These are phyloP conservation scores for Coffea humblotiana DNA, from an alignment of 305 asterid species.

Conservation along the genomic window DNA sequence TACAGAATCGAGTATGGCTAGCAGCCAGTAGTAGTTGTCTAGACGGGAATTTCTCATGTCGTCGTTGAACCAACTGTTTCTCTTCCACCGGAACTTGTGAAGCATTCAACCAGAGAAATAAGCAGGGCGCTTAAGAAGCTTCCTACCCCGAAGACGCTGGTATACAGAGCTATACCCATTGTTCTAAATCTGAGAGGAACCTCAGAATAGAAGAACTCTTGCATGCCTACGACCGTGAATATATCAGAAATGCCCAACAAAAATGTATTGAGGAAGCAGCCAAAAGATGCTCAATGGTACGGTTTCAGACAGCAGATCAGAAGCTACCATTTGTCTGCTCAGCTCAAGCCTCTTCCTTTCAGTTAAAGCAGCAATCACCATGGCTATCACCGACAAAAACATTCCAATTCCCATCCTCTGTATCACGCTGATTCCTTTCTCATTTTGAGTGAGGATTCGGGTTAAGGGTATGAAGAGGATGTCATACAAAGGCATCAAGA, in stretches of 20 bases:
- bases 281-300: slow-evolving; percentile 71
- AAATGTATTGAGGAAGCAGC: slow-evolving; percentile 81
- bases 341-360: slow-evolving; percentile 52
- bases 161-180: slow-evolving; percentile 80
- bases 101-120: slow-evolving; percentile 54
- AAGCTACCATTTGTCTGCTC: slow-evolving; percentile 5
- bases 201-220: slow-evolving; percentile 77
- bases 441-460: slow-evolving; percentile 47
- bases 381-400: slow-evolving; percentile 73
- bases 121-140: slow-evolving; percentile 72
- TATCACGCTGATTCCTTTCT: slow-evolving; percentile 69
- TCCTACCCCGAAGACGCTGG: slow-evolving; percentile 90
- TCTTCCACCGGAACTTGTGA: slow-evolving; percentile 42
- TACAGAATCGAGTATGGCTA: slow-evolving; percentile 47
- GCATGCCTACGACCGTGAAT: slow-evolving; percentile 96
- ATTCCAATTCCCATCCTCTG: slow-evolving; percentile 89
- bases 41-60: slow-evolving; percentile 70
- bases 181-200: slow-evolving; percentile 83
- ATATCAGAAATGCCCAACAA: slow-evolving; percentile 82
- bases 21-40: slow-evolving; percentile 80
- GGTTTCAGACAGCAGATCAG: slow-evolving; percentile 14
- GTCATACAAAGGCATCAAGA: slow-evolving; percentile 82
- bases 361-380: slow-evolving; percentile 71
- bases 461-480: slow-evolving; percentile 61
- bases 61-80: slow-evolving; percentile 72